Evolutionary conservation across 805 yeast species (phyloP), one percentile per base, ranked within the genome.

Genomic region (Candida nonsorbophila): DNA sequence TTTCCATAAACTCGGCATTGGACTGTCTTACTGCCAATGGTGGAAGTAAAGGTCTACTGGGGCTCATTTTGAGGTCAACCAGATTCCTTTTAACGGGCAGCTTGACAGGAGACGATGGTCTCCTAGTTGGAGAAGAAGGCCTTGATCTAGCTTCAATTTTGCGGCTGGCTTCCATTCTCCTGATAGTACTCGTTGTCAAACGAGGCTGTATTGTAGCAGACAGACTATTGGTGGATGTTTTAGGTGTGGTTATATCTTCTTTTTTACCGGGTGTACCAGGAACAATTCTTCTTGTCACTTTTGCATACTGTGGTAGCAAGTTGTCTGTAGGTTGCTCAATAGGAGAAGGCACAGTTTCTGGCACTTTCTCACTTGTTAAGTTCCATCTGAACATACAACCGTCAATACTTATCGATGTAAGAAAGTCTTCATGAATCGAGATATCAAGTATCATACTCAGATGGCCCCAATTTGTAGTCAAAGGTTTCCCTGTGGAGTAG

Each of bases 311-410:
- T 4, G 56, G 58, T 3, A 39, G 20, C 8, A 24, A 22, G 7
- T 30, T 26, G 14, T 16, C 7, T 27, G 14, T 16, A 9, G 20
- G 20, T 14, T 14, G 15, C 4, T 12, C n/a, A n/a, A n/a, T n/a
- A n/a, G n/a, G n/a, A n/a, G n/a, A n/a, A n/a, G n/a, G n/a, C n/a
- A n/a, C n/a, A n/a, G n/a, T n/a, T 7, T 18, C 20, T 18, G 20
- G 20, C 20, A 7, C 20, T 7, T 7, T 18, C 7, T 27, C 24
- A 14, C 34, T 44, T 4, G 22, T 20, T 6, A 55, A 24, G 3
- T 42, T 40, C 81, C 81, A 75, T 5, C 45, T 48, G 35, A 76
- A 73, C 28, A 74, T 44, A 44, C 80, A 74, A 0, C 80, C 82
- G 40, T 69, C 78, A 6, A 53, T 53, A 13, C 78, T 67, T 10